A percentile compares a stretch with the other conserved stretches of the same genome.
phyloP scores from a whole-genome alignment of 1,284 basidiomycete genomes.

The Apiotrichum montevideense region DNA sequence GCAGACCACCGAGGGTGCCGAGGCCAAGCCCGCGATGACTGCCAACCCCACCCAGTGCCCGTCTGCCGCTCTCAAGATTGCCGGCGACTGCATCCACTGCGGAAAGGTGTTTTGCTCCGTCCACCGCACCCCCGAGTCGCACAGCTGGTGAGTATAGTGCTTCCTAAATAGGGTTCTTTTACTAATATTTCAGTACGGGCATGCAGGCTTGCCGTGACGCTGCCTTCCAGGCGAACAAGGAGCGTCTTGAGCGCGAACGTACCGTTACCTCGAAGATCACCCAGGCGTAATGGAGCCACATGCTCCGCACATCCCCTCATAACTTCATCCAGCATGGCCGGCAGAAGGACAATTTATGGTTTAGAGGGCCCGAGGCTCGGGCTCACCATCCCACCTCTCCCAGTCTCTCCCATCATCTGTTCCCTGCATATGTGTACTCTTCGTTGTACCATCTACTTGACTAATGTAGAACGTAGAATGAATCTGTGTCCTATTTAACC shows the following conservation, averaged over 20 bases:
- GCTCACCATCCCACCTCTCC: neutral
- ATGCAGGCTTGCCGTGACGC: conserved; percentile 48
- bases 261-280: conserved; percentile 48
- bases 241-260: conserved; percentile 45
- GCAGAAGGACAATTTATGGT: conserved; percentile 10
- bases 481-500: conserved; percentile 6
- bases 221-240: conserved; percentile 49
- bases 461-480: conserved; percentile 18
- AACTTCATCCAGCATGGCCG: neutral
- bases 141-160: conserved; percentile 44
- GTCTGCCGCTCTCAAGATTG: conserved; percentile 43
- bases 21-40: conserved; percentile 29
- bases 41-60: conserved; percentile 45
- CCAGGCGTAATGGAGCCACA: conserved; percentile 30
- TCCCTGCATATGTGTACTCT: conserved; percentile 9
- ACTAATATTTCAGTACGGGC: conserved; percentile 32
- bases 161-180: neutral
- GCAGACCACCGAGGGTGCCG: conserved; percentile 11
- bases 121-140: conserved; percentile 47
- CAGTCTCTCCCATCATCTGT: neutral
- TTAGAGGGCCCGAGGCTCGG: conserved; percentile 8
- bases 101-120: conserved; percentile 44
- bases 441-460: conserved; percentile 20
- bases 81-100: conserved; percentile 49
- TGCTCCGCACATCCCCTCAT: neutral